phyloP scores from a whole-genome alignment of 2,329 filamentous ascomycete genomes.

The Colletotrichum sp. region DNA sequence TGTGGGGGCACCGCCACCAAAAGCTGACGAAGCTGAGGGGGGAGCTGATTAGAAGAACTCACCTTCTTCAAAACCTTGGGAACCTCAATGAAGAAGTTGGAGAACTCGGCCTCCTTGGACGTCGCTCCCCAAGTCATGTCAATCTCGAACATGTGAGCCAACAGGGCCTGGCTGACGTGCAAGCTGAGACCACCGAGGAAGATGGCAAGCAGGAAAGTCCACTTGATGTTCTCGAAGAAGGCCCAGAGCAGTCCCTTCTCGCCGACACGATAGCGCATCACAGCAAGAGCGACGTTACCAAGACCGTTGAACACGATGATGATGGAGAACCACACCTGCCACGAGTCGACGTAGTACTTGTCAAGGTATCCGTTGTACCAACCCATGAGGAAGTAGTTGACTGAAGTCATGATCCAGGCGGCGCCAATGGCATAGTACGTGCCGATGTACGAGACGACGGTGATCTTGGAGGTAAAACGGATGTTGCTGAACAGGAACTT shows the following conservation, averaged over 20 bases:
- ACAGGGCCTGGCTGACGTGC: slow-evolving; percentile 79
- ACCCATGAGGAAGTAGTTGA: slow-evolving; percentile 78
- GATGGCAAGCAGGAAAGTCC: slow-evolving; percentile 76
- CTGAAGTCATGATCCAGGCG: slow-evolving; percentile 74
- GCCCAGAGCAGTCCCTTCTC: slow-evolving; percentile 65
- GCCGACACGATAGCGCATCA: slow-evolving; percentile 75
- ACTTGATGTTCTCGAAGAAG: slow-evolving; percentile 72
- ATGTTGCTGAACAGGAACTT: slow-evolving; percentile 77
- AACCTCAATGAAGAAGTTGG: slow-evolving; percentile 86
- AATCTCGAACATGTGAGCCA: slow-evolving; percentile 84
- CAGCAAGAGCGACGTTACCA: slow-evolving; percentile 73
- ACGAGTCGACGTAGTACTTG: slow-evolving; percentile 81
- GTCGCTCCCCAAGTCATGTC: slow-evolving; percentile 89
- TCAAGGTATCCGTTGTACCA: slow-evolving; percentile 81
- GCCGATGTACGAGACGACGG: slow-evolving; percentile 78
- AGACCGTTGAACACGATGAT: slow-evolving; percentile 79
- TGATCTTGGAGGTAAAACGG: slow-evolving; percentile 77
- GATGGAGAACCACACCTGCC: slow-evolving; percentile 82
- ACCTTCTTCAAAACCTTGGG: slow-evolving; percentile 80
- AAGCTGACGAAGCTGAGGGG: slow-evolving; percentile 2
- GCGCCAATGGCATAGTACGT: slow-evolving; percentile 82
- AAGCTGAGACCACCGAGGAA: slow-evolving; percentile 84
- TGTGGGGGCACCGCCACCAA: slow-evolving; percentile 29
- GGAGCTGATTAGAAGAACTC: slow-evolving; percentile 46
- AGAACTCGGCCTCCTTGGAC: slow-evolving; percentile 80